Percentiles rank a stretch among this genome's conserved stretches.
Evolutionary conservation across 768 basidiomycete genomes (phyloP).

Genomic region (Boletus fagicola): DNA sequence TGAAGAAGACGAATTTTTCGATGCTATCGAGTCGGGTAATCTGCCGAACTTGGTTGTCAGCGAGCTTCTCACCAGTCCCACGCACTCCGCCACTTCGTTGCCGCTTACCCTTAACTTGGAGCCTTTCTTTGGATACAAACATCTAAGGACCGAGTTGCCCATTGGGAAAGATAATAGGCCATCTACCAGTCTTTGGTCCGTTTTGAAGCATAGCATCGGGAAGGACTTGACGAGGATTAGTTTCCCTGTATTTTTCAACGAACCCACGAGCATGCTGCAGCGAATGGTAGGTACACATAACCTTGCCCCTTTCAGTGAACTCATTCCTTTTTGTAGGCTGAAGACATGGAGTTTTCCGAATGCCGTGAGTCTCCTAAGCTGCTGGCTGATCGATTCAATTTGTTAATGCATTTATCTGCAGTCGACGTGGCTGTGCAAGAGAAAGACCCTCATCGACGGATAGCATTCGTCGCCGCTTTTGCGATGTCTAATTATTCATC

Average conservation of each 20-base stretch:
- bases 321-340: conserved; percentile 47
- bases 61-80: conserved; percentile 54
- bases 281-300: conserved; percentile 61
- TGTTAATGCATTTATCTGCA: conserved; percentile 29
- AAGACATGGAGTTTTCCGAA: conserved; percentile 97
- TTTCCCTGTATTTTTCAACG: conserved; percentile 92
- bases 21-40: conserved; percentile 84
- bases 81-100: conserved; percentile 32
- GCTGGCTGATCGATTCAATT: conserved; percentile 1
- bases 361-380: conserved; percentile 56
- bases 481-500: conserved; percentile 98
- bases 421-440: conserved; percentile 85
- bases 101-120: conserved; percentile 37
- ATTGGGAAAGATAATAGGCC: conserved; percentile 78
- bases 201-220: conserved; percentile 92
- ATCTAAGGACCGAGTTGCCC: conserved; percentile 58
- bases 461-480: conserved; percentile 93
- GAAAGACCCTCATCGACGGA: conserved; percentile 70
- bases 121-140: conserved; percentile 66
- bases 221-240: conserved; percentile 96
- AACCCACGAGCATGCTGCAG: conserved; percentile 95
- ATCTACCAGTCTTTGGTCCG: conserved; percentile 89
- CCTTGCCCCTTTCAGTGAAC: background rate
- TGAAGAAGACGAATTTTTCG: conserved; percentile 96
- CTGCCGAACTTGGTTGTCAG: conserved; percentile 75